phyloP scores from a whole-genome alignment of 345 rosid species.

The Linum tenue region DNA sequence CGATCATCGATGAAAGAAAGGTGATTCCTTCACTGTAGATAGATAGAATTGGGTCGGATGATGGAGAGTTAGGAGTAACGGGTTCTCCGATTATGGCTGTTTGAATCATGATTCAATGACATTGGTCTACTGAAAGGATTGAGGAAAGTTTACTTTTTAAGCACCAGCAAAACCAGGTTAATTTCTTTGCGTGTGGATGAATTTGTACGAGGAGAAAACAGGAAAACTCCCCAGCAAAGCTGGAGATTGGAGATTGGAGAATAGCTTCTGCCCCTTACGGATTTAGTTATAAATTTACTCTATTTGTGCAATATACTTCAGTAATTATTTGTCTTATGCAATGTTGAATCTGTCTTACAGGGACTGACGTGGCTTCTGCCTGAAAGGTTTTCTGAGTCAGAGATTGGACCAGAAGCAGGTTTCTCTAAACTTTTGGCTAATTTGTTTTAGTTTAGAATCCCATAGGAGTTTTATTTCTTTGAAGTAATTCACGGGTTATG shows the following conservation, averaged over 20 bases:
- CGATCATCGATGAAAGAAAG: not conserved
- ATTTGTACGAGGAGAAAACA: not conserved
- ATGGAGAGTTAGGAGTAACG: not conserved
- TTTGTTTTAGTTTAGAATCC: conserved; percentile 27
- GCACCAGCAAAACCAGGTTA: too few species aligned
- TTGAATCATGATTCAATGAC: not conserved
- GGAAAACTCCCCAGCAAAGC: not conserved
- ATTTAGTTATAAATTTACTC: not conserved
- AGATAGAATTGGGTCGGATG: not conserved
- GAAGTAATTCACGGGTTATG: too few species aligned
- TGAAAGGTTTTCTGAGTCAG: conserved; percentile 78
- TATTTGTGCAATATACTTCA: not conserved
- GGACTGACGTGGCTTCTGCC: conserved; percentile 97
- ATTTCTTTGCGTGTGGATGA: too few species aligned
- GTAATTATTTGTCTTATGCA: conserved; percentile 10
- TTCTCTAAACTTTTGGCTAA: conserved; percentile 70
- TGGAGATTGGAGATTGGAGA: not conserved
- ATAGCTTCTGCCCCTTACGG: not conserved
- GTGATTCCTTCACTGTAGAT: not conserved
- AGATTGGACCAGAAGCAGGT: conserved; percentile 99
- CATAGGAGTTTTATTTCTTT: not conserved
- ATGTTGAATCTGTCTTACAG: conserved; percentile 29
- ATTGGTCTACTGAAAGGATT: too few species aligned
- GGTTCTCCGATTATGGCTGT: not conserved
- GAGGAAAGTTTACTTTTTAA: too few species aligned